Conservation (phyloP, 441 rosid genomes). For the Euphorbia corollata region DNA sequence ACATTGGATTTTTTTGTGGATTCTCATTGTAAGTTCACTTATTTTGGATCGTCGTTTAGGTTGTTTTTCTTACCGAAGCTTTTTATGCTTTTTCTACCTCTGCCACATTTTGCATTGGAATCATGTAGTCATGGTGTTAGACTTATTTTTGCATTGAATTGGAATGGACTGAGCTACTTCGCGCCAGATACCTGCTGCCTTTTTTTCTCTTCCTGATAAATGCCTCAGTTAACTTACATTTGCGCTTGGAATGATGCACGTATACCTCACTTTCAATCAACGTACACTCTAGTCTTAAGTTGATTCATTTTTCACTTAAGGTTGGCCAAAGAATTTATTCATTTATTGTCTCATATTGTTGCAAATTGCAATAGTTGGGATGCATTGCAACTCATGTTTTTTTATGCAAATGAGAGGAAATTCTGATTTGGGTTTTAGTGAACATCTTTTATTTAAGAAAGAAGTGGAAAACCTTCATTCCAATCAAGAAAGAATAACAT, state of each 20-base stretch:
- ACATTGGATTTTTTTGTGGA: background rate
- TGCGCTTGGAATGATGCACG: background rate
- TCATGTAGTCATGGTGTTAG: background rate
- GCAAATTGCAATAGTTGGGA: background rate
- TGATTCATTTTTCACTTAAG: background rate
- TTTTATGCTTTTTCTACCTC: background rate
- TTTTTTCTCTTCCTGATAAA: background rate
- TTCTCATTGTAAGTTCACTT: slow-evolving; percentile 7
- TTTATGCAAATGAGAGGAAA: background rate
- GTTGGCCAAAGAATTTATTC: background rate
- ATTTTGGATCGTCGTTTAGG: background rate
- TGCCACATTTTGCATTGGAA: background rate
- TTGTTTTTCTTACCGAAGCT: background rate
- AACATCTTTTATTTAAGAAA: background rate
- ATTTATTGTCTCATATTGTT: background rate
- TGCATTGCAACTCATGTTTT: background rate
- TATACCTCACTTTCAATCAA: too few relatives aligned
- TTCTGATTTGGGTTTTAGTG: background rate
- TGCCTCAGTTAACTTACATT: background rate
- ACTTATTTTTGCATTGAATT: background rate
- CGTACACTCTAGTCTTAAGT: too few relatives aligned
- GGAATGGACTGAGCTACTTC: too few relatives aligned
- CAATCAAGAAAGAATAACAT: slow-evolving; percentile 1
- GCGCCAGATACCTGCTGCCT: background rate
- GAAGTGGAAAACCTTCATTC: slow-evolving; percentile 3